These are phyloP conservation scores for Yamadazyma sp. DNA, from an alignment of 805 yeast species.

Conservation along the genomic window DNA sequence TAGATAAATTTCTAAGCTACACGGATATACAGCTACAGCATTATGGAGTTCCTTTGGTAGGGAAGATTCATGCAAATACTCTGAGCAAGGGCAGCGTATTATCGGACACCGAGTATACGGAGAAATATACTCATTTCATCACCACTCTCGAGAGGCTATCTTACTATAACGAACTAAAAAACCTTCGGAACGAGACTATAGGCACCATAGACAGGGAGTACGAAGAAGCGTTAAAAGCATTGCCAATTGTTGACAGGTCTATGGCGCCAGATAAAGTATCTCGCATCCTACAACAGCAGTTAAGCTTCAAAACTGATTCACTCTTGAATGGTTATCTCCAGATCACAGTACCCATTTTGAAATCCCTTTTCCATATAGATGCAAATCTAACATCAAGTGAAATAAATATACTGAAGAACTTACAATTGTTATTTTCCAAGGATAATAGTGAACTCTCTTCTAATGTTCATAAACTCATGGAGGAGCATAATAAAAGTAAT, in stretches of 20 bases:
- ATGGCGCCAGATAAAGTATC: background rate
- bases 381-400: constrained; percentile 29
- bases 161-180: constrained; percentile 26
- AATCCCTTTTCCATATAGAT: constrained; percentile 32
- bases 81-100: background rate
- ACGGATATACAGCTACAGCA: constrained; percentile 26
- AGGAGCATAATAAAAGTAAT: constrained; percentile 10
- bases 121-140: constrained; percentile 24
- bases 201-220: constrained; percentile 18
- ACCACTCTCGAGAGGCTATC: constrained; percentile 27
- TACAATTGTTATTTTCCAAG: constrained; percentile 12
- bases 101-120: constrained; percentile 20
- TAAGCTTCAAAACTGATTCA: constrained; percentile 23
- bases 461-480: constrained; percentile 18
- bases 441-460: constrained; percentile 10
- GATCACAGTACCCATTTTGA: constrained; percentile 30
- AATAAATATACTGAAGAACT: constrained; percentile 12
- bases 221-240: constrained; percentile 14
- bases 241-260: constrained; percentile 1
- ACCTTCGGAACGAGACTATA: constrained; percentile 17
- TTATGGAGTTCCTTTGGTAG: constrained; percentile 31
- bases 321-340: constrained; percentile 28
- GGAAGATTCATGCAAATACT: background rate
- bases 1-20: constrained; percentile 13
- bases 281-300: constrained; percentile 10